Evolutionary conservation across 1,284 basidiomycete species (phyloP).

Genomic region (Flammula alnicola): DNA sequence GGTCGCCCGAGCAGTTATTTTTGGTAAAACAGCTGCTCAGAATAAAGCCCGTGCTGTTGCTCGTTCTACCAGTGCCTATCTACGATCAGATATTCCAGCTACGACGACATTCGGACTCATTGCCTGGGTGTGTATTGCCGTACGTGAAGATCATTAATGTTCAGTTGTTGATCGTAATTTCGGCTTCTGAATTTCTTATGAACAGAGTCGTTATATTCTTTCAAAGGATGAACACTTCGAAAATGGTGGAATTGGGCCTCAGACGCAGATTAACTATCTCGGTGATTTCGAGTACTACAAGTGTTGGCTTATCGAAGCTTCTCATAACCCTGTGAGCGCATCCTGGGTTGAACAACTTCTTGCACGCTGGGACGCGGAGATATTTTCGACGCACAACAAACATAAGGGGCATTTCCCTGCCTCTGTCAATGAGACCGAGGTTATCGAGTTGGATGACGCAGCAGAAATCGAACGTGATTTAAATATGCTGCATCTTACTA

Average conservation of each 20-base stretch:
- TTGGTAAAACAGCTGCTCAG: too few species aligned
- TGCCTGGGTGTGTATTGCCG: neutral
- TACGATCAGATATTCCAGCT: neutral
- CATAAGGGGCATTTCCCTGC: neutral
- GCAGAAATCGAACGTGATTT: too few species aligned
- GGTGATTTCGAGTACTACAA: neutral
- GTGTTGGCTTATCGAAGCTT: neutral
- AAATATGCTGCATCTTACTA: too few species aligned
- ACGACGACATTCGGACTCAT: constrained; percentile 3
- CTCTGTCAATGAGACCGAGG: too few species aligned
- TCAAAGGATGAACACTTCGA: neutral
- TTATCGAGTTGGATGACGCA: too few species aligned
- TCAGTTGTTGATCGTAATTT: neutral
- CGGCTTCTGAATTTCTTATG: too few species aligned
- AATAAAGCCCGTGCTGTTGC: neutral
- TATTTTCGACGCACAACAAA: constrained; percentile 5
- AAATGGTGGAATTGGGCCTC: neutral
- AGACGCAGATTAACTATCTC: neutral
- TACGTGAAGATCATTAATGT: neutral
- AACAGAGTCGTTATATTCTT: neutral
- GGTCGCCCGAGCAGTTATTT: too few species aligned
- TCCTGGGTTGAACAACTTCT: neutral
- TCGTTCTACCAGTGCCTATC: neutral
- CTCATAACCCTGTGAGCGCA: neutral
- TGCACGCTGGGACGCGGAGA: neutral